A percentile compares a stretch with the other conserved stretches of the same genome.
Conservation (phyloP, 495 filamentous ascomycete genomes). For the Jackrogersella minutella region DNA sequence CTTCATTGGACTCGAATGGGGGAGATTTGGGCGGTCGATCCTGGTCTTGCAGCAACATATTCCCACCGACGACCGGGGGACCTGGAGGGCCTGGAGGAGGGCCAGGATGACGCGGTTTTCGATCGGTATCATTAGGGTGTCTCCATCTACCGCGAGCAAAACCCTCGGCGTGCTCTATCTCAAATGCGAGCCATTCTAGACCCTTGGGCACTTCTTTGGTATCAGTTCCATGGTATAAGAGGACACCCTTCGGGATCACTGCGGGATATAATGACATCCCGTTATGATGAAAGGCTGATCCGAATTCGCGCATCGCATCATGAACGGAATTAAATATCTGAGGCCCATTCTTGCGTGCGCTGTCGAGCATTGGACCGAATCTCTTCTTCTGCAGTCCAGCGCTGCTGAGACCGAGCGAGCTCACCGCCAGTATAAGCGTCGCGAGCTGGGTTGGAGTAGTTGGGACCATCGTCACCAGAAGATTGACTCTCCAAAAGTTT, state of each 20-base stretch:
- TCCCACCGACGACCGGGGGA: neutral
- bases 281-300: conserved; percentile 72
- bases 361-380: conserved; percentile 41
- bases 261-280: conserved; percentile 71
- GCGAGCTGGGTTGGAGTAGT: neutral
- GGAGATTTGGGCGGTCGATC: neutral
- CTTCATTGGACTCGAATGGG: conserved; percentile 12
- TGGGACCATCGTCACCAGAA: neutral
- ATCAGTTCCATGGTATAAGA: conserved; percentile 68
- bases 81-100: neutral
- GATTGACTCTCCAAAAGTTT: neutral
- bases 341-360: conserved; percentile 58
- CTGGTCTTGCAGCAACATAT: neutral
- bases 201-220: conserved; percentile 51
- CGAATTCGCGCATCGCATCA: conserved; percentile 74
- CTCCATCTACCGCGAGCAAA: conserved; percentile 54
- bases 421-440: conserved; percentile 5
- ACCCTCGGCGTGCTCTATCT: conserved; percentile 70
- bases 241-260: conserved; percentile 63
- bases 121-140: neutral
- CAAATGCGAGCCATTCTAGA: conserved; percentile 74
- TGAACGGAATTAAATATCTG: conserved; percentile 74
- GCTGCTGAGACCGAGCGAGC: conserved; percentile 3
- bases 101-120: neutral
- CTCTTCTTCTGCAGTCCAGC: neutral